Base-by-base conservation (phyloP, 768 basidiomycete species). In the Crassisporium funariophilum region DNA sequence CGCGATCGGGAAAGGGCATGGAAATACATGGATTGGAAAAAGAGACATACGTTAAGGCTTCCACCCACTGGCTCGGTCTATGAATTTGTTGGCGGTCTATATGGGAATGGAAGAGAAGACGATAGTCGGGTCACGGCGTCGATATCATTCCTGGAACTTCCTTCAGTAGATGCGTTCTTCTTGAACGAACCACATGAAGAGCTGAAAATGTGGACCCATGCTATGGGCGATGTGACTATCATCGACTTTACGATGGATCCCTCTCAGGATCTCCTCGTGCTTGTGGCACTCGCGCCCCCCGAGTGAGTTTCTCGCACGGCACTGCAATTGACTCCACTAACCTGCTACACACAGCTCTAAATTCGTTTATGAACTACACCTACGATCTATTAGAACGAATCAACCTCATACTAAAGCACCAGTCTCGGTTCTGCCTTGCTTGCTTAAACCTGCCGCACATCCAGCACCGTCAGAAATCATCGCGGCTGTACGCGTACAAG, bases 231-330 rank as follows among this genome's bases (percentile, higher is more conserved):
- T 27, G 41, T 75, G 16, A 68, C 63, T 35, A 71, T 79, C 46
- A 68, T 78, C 19, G 79, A 83, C 51, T 80, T 82, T 41, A 79
- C 79, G 1, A 79, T 82, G 72, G 78, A 79, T 61, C 78, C 77
- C 9, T 65, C 71, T 4, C 77, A 79, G 60, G 77, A 82, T 59
- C 58, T 83, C 4, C 64, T 81, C 12, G 74, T 78, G 10, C 70
- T 82, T 10, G 73, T 81, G 12, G 66, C 73, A 3, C 61, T 74
- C 9, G 67, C 75, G 0, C 64, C 72, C 27, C 55, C 62, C 17
- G 64, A 68, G 78, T 79, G 56, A 49, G 76, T 60, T n/a, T 44
- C 33, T n/a, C 23, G 38, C 6, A 12, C 13, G 12, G 35, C 15
- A 21, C 34, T 37, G 39, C 34, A 11, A 20, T 47, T 51, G 22